Percentiles rank a stretch among this genome's conserved stretches.
These are phyloP conservation scores for Emmonsiellopsis sp. DNA, from an alignment of 2,329 filamentous ascomycete genomes.

Conservation along the genomic window DNA sequence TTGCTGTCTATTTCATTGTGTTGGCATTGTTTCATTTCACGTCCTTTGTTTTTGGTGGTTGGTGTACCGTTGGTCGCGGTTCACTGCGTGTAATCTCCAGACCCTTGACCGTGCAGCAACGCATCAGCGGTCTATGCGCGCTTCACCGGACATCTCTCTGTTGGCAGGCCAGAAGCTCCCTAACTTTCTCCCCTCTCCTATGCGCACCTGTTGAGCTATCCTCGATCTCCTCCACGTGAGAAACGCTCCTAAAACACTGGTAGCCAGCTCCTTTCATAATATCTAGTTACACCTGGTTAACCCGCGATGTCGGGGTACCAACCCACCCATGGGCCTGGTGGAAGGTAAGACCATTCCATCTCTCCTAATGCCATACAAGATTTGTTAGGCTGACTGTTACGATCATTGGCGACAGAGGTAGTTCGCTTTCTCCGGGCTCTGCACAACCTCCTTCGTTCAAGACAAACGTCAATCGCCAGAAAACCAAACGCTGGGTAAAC, in stretches of 20 bases:
- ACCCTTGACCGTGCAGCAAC: too few species aligned
- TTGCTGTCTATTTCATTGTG: too few species aligned
- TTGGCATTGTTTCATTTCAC: too few species aligned
- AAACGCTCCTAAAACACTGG: neutral
- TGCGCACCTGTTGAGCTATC: neutral
- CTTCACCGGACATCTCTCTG: too few species aligned
- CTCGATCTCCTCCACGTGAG: neutral
- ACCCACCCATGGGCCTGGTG: conserved; percentile 4
- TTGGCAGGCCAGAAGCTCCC: too few species aligned
- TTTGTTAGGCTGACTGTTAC: neutral
- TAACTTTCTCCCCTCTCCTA: too few species aligned
- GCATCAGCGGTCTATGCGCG: too few species aligned
- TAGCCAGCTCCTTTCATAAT: neutral
- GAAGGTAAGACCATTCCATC: conserved; percentile 4
- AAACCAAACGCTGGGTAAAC: conserved; percentile 92
- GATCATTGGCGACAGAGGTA: conserved; percentile 8
- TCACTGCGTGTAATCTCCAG: too few species aligned
- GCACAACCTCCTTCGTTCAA: conserved; percentile 54
- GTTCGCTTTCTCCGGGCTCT: conserved; percentile 18
- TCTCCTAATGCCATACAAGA: neutral
- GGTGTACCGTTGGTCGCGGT: too few species aligned
- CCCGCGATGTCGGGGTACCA: conserved; percentile 6
- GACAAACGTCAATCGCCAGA: conserved; percentile 76
- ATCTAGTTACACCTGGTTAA: neutral
- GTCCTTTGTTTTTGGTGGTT: too few species aligned